Evolutionary conservation across 2,329 filamentous ascomycete species (phyloP).

Genomic region (Monilinia vaccinii-corymbosi): DNA sequence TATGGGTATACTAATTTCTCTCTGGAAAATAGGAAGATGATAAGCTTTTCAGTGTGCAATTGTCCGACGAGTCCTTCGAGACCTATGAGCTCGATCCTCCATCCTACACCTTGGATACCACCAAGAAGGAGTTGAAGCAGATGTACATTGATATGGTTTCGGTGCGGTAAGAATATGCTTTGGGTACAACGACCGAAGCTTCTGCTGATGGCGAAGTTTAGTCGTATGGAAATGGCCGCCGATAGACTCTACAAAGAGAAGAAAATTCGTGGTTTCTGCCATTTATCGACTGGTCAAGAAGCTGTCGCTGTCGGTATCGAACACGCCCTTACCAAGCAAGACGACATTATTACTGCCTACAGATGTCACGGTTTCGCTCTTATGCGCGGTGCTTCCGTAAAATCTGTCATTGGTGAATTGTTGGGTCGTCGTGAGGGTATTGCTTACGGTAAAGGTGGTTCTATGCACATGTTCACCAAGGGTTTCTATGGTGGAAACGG

Average conservation of each 20-base stretch:
- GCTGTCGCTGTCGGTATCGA: constrained; percentile 96
- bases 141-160: constrained; percentile 99
- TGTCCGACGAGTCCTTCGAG: constrained; percentile 98
- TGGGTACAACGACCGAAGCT: not conserved
- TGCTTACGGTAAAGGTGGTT: constrained; percentile 96
- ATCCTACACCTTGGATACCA: constrained; percentile 82
- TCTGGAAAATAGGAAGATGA: constrained; percentile 65
- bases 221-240: constrained; percentile 99
- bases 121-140: constrained; percentile 96
- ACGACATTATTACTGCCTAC: constrained; percentile 97
- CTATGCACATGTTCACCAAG: constrained; percentile 99
- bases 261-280: constrained; percentile 99
- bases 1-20: not conserved
- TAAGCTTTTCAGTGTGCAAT: constrained; percentile 80
- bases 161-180: constrained; percentile 61
- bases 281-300: constrained; percentile 95
- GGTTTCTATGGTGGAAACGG: constrained; percentile 98
- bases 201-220: constrained; percentile 31
- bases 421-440: constrained; percentile 94
- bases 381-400: constrained; percentile 87
- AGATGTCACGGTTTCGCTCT: constrained; percentile 97
- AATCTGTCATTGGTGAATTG: constrained; percentile 91
- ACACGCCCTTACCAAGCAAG: constrained; percentile 81
- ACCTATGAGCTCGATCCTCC: constrained; percentile 98
- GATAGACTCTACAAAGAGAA: constrained; percentile 99